Evolutionary conservation across 805 yeast species (phyloP), one percentile per base, ranked within the genome.

Genomic region (Wickerhamiella allomyrinae): DNA sequence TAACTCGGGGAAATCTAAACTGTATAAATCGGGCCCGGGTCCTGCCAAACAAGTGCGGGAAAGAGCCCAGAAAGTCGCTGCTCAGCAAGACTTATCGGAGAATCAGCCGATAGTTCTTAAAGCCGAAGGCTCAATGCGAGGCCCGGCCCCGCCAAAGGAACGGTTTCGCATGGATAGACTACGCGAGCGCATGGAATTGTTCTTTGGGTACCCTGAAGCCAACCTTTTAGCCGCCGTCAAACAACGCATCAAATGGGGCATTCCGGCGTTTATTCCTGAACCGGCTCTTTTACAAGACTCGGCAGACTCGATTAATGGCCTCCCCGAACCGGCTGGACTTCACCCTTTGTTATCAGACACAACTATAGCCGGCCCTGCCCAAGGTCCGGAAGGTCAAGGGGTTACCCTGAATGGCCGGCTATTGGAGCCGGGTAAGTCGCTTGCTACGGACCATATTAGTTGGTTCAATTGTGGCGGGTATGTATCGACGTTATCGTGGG

Each of bases 401-500:
- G 10, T 41, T 19, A 39, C 13, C 2, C 25, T 41, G 9, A 39
- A 41, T 21, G 39, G 15, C 14, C 19, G 19, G 14, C 21, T 13
- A 2, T 17, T 41, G 11, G 21, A 25, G 20, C 39, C 39, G 13
- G 43, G 43, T 13, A 14, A 33, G 24, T 34, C 39, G 5, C 39
- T 34, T 8, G 11, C 13, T 6, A 41, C 52, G 5, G 58, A 71
- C 22, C 57, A 53, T 14, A 71, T 72, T 0, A 51, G 63, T 8
- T 58, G 71, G 2, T 39, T 70, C 14, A 72, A 73, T 49, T 60
- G 67, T 0, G 80, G 81, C 0, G 73, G 74, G 0, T 56, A 67
- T 7, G 60, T 76, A 1, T 69, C 79, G 0, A 69, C 73, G 17
- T 52, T 70, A 44, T 68, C 70, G 8, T 78, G 84, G 84, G 56